Base-by-base conservation (phyloP, 352 stramenopile species). In the Phytopythium delawarense region DNA sequence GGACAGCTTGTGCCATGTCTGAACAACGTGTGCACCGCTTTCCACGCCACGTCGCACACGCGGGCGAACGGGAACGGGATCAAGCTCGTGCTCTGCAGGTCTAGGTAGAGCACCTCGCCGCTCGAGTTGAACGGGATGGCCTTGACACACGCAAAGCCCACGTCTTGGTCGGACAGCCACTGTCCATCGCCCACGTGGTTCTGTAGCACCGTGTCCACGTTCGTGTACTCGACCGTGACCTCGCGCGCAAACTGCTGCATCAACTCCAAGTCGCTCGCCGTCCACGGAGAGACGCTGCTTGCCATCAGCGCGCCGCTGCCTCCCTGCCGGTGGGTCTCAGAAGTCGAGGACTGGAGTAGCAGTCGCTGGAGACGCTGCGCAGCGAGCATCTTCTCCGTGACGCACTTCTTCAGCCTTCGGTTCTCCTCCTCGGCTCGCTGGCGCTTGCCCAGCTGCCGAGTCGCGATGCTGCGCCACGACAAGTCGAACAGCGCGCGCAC, bases 61-160 rank as follows among this genome's bases (percentile, higher is more conserved):
- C 53, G 53, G 7, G n/a, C 15, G 53, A 49, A 59, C 53, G 53
- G 53, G 35, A 59, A 59, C 35, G 53, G 53, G 20, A 59, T 48
- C 53, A 59, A 16, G 53, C 34, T 37, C 35, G 34, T 59, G 53
- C 34, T 48, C 21, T 40, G 53, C 9, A 59, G 23, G 6, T 59
- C 34, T 21, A 59, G n/a, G 53, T 59, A 49, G 4, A 59, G 53
- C 32, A 48, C 53, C n/a, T 59, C 37, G 6, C 20, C 20, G 2
- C 21, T 21, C 9, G 18, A 2, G 34, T 45, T 32, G 21, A 59
- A 59, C 53, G 37, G 34, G 21, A 49, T 21, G 20, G 23, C 53
- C 34, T 45, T 48, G 35, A 59, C 34, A 15, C 21, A 35, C n/a
- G 53, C 53, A 13, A 48, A 15, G 9, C 34, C n/a, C 2, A 45